phyloP scores from a whole-genome alignment of 2,329 filamentous ascomycete species.

The Tricladium varicosporioides region DNA sequence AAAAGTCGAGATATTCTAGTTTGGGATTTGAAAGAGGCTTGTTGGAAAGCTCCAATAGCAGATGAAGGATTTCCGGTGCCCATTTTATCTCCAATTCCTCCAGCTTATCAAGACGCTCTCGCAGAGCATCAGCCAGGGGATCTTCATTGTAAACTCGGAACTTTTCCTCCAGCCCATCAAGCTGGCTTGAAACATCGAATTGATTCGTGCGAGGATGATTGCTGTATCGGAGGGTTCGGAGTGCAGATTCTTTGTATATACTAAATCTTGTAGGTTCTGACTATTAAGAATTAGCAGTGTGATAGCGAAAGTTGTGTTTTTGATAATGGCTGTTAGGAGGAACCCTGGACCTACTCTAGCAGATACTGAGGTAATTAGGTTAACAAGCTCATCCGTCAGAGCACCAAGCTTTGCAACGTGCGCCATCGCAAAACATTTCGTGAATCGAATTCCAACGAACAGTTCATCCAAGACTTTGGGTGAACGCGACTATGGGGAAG shows the following conservation, averaged over 20 bases:
- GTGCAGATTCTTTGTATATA: constrained; percentile 45
- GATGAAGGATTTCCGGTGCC: constrained; percentile 74
- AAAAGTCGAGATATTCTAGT: constrained; percentile 58
- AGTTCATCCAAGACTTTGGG: neutral
- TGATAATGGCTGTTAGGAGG: constrained; percentile 3
- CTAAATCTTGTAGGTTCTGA: constrained; percentile 39
- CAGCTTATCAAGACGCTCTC: constrained; percentile 58
- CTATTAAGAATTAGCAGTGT: constrained; percentile 25
- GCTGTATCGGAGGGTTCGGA: constrained; percentile 53
- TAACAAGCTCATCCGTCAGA: constrained; percentile 70
- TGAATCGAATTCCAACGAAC: no score
- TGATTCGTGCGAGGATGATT: constrained; percentile 68
- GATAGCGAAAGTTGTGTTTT: neutral
- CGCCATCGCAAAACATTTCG: constrained; percentile 53
- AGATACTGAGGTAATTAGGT: constrained; percentile 56
- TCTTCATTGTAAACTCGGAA: constrained; percentile 80
- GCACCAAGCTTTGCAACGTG: constrained; percentile 63
- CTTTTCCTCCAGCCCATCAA: constrained; percentile 79
- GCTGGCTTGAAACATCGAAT: constrained; percentile 64
- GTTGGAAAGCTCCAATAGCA: constrained; percentile 80
- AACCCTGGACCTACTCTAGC: constrained; percentile 44
- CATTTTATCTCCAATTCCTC: constrained; percentile 55
- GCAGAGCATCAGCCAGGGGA: constrained; percentile 69
- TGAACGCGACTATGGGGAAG: constrained; percentile 1
- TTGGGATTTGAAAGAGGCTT: constrained; percentile 70